These are phyloP conservation scores for Pyrus pyrifolia DNA, from an alignment of 306 rosid genomes.

Conservation along the genomic window DNA sequence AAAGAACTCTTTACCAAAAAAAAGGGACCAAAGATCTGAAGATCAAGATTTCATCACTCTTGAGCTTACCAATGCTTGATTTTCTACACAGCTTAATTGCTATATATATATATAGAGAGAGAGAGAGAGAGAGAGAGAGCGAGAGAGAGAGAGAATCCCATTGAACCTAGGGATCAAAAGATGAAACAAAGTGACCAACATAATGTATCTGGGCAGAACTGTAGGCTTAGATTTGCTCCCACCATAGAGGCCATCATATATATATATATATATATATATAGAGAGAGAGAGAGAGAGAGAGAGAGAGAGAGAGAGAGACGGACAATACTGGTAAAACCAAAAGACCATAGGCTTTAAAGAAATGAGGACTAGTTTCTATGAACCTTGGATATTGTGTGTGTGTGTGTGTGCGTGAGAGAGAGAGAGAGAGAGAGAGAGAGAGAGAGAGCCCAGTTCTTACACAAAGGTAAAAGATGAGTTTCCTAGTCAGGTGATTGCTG, in stretches of 20 bases:
- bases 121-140: too few relatives aligned
- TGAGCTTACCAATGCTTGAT: not conserved
- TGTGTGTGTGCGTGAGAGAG: not conserved
- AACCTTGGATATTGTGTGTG: not conserved
- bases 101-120: too few relatives aligned
- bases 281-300: not conserved
- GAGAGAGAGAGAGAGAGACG: not conserved
- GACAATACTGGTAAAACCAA: conserved; percentile 27
- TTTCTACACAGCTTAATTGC: not conserved
- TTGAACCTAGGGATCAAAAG: not conserved
- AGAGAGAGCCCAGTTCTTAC: conserved; percentile 45
- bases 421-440: conserved; percentile 5
- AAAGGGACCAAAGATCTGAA: not conserved
- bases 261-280: not conserved
- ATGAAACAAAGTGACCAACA: not conserved
- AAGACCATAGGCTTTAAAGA: conserved; percentile 30
- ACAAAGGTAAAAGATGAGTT: conserved; percentile 36
- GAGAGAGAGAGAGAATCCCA: not conserved
- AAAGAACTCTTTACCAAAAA: not conserved
- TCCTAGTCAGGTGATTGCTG: conserved; percentile 9
- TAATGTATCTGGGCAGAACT: not conserved
- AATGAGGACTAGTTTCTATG: conserved; percentile 16
- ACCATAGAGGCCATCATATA: too few relatives aligned
- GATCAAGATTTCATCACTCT: not conserved
- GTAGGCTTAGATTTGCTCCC: not conserved